Evolutionary conservation across 179 eudicot species (phyloP).

Genomic region (Actinidia arguta): DNA sequence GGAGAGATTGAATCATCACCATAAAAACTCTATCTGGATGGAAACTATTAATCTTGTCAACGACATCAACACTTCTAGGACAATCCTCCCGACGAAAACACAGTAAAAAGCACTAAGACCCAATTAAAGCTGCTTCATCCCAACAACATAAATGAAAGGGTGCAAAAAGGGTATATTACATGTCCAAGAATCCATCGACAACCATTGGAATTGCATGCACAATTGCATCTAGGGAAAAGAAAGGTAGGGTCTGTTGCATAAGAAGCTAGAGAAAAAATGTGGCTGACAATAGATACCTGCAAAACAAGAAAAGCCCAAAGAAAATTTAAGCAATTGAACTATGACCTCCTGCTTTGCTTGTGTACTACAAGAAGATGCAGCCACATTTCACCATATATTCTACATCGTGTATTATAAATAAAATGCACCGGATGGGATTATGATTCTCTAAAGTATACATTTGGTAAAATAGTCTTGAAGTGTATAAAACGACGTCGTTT

Average conservation of each 20-base stretch:
- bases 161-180: slow-evolving; percentile 44
- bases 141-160: slow-evolving; percentile 17
- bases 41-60: slow-evolving; percentile 88
- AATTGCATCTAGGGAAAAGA: slow-evolving; percentile 64
- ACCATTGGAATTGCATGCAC: slow-evolving; percentile 76
- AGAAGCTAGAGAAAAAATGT: slow-evolving; percentile 80
- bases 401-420: no score
- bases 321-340: neutral
- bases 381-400: no score
- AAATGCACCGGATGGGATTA: no score
- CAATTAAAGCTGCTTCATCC: neutral
- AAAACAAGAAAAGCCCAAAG: slow-evolving; percentile 8
- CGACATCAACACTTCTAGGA: slow-evolving; percentile 49
- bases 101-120: slow-evolving; percentile 3
- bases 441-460: no score
- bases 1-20: slow-evolving; percentile 44
- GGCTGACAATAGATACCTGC: slow-evolving; percentile 92
- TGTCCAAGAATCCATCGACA: slow-evolving; percentile 93
- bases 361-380: no score
- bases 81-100: slow-evolving; percentile 62
- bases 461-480: no score
- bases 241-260: slow-evolving; percentile 68
- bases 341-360: no score
- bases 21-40: slow-evolving; percentile 96
- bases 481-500: no score